Evolutionary conservation across 257 asterid genomes (phyloP), one percentile per base, ranked within the genome.

Genomic region (Henckelia pumila): DNA sequence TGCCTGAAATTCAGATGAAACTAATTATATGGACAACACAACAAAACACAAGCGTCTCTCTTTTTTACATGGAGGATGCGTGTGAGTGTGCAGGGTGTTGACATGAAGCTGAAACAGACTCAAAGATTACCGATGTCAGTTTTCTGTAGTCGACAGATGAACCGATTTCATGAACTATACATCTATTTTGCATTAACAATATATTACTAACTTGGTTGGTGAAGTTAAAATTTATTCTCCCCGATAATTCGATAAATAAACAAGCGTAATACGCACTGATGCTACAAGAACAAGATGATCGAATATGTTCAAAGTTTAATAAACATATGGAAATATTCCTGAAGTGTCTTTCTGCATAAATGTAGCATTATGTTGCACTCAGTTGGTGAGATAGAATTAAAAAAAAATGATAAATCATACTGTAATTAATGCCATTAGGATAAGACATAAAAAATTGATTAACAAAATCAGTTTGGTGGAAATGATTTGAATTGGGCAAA

Each of bases 61-160:
- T 21, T 13, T 56, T 40, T 40, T 24, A 20, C 29, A 56, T 8
- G 59, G 9, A 59, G 58, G 55, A 44, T n/a, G 37, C 11, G 47
- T 62, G 19, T 47, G 5, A 22, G 28, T 22, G 44, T 50, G 47
- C 29, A 61, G 33, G 37, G 9, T 2, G 20, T 66, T 16, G 7
- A 32, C 64, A 52, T 23, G 76, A 79, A 61, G 26, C 55, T 50
- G n/a, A 52, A 29, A 72, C 28, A 19, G 3, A 64, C 37, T 61
- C 33, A 50, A 68, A 73, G 67, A 63, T 26, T 79, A 90, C 98
- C 83, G 91, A 88, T 37, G 97, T 85, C 93, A 86, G 63, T 75
- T 84, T 92, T 25, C 97, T 85, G 79, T 89, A 92, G 82, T 92
- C 98, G 57, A 88, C 85, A 0, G 96, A 74, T 20, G 97, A 89